These are phyloP conservation scores for Melampsora larici-populina DNA, from an alignment of 1,284 basidiomycete genomes.

Conservation along the genomic window DNA sequence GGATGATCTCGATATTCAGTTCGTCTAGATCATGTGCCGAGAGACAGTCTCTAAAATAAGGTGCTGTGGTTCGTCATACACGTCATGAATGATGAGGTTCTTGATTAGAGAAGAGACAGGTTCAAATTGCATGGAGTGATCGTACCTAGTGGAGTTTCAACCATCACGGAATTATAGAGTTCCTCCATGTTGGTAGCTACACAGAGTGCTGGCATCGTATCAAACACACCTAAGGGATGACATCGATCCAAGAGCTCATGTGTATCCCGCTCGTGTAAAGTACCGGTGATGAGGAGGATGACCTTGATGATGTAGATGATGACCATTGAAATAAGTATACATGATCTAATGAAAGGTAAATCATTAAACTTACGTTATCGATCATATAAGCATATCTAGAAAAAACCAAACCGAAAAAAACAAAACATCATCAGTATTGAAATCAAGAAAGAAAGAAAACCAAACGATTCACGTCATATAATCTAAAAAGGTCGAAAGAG, in stretches of 20 bases:
- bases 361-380: conserved; percentile 67
- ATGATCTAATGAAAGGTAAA: not conserved
- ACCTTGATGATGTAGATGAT: conserved; percentile 53
- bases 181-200: conserved; percentile 99
- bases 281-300: conserved; percentile 93
- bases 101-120: conserved; percentile 35
- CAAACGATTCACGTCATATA: conserved; percentile 76
- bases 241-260: conserved; percentile 94
- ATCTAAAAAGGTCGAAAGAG: conserved; percentile 88
- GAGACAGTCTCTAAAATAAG: conserved; percentile 94
- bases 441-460: conserved; percentile 8
- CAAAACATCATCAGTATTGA: not conserved
- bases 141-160: conserved; percentile 92
- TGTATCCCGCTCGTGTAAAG: conserved; percentile 93
- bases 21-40: conserved; percentile 95
- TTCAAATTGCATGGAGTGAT: not conserved
- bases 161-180: conserved; percentile 90
- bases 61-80: conserved; percentile 61
- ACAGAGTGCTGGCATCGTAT: conserved; percentile 98
- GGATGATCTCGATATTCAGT: conserved; percentile 99
- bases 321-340: not conserved
- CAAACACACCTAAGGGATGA: conserved; percentile 94
- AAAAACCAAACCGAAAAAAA: not conserved
- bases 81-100: conserved; percentile 19
- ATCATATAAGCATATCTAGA: conserved; percentile 96